Conservation (phyloP, 306 rosid genomes). For the Sicyos baderoa region DNA sequence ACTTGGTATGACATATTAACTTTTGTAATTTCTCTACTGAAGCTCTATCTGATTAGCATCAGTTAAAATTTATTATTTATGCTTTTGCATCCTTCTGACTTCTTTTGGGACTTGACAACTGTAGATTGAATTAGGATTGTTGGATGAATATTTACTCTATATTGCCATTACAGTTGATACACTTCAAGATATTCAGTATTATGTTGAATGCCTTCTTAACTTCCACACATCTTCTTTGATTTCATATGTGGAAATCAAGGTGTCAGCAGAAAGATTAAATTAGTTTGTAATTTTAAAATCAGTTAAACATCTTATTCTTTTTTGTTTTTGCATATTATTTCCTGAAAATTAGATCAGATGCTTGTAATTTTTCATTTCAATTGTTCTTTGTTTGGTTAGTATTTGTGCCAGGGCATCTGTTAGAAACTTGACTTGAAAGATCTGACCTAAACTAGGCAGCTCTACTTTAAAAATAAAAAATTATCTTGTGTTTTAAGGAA, state of each 20-base stretch:
- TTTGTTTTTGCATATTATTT: background rate
- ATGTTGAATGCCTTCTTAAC: background rate
- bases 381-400: background rate
- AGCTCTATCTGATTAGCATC: background rate
- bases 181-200: no score
- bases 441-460: background rate
- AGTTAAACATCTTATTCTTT: background rate
- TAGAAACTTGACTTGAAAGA: background rate
- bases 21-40: background rate
- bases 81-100: background rate
- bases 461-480: background rate
- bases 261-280: background rate
- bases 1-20: slow-evolving; percentile 50
- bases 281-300: background rate
- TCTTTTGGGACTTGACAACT: background rate
- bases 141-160: background rate
- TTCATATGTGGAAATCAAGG: background rate
- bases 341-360: background rate
- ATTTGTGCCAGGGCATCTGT: background rate
- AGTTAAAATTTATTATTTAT: background rate
- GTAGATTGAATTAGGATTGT: background rate
- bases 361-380: background rate
- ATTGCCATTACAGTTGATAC: background rate
- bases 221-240: background rate
- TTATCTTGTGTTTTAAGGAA: background rate